Percentiles rank a stretch among this genome's conserved stretches.
phyloP scores from a whole-genome alignment of 257 asterid genomes.

The Nicotiana tabacum region DNA sequence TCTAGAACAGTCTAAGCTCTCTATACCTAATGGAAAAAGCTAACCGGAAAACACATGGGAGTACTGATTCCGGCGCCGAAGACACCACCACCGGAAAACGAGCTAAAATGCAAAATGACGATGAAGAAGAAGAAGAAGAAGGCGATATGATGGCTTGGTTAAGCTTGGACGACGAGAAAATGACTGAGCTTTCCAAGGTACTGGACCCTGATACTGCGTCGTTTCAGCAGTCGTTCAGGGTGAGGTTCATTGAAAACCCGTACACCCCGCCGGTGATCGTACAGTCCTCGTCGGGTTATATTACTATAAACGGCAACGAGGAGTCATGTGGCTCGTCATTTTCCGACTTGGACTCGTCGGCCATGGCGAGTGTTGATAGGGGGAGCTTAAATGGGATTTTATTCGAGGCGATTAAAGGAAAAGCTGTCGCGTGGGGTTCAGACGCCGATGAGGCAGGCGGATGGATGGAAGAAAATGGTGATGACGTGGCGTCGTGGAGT shows the following conservation, averaged over 20 bases:
- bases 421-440: slow-evolving; percentile 26
- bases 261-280: slow-evolving; percentile 36
- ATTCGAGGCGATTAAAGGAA: background rate
- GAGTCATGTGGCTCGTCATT: slow-evolving; percentile 81
- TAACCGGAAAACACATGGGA: slow-evolving; percentile 6
- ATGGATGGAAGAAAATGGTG: slow-evolving; percentile 10
- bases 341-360: slow-evolving; percentile 52
- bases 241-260: slow-evolving; percentile 53
- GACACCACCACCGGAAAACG: background rate
- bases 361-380: slow-evolving; percentile 65
- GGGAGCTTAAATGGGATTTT: slow-evolving; percentile 24
- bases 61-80: background rate
- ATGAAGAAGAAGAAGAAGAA: background rate
- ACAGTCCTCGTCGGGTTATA: slow-evolving; percentile 55
- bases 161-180: slow-evolving; percentile 42
- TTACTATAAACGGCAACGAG: slow-evolving; percentile 69
- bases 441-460: slow-evolving; percentile 23
- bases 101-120: background rate
- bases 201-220: slow-evolving; percentile 30
- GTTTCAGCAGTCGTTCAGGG: slow-evolving; percentile 28
- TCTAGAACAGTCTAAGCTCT: background rate
- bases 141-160: slow-evolving; percentile 34
- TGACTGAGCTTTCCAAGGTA: slow-evolving; percentile 43
- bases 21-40: slow-evolving; percentile 14
- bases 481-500: slow-evolving; percentile 22